Conservation (phyloP, 345 rosid genomes). For the Eucalyptus tenuipes region DNA sequence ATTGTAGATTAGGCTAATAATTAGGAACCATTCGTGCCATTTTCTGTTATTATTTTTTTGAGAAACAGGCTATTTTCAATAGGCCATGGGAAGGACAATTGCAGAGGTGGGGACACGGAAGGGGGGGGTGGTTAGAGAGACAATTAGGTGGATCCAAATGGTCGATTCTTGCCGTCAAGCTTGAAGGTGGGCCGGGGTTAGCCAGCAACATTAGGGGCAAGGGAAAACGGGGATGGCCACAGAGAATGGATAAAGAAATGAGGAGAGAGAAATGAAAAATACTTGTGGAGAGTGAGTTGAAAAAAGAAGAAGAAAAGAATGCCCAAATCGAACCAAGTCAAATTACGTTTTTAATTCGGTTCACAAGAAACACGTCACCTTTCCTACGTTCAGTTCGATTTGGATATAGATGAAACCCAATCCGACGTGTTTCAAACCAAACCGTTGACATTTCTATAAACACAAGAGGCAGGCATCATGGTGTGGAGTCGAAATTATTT, state of each 20-base stretch:
- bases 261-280: background rate
- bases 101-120: background rate
- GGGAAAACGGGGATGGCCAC: background rate
- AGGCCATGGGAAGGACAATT: background rate
- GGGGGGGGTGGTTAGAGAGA: fast-evolving
- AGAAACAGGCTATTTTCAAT: too few species aligned
- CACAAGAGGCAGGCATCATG: background rate
- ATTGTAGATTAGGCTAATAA: too few species aligned
- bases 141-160: background rate
- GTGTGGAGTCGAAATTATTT: background rate
- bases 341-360: background rate
- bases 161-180: background rate
- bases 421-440: background rate
- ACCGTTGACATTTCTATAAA: background rate
- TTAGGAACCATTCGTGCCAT: background rate
- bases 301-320: background rate
- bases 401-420: background rate
- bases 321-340: background rate
- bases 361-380: fast-evolving
- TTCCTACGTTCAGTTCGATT: fast-evolving
- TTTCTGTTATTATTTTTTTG: too few species aligned
- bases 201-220: background rate
- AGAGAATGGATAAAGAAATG: background rate
- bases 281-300: too few species aligned
- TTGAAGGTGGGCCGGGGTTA: background rate